Percentiles rank a stretch among this genome's conserved stretches.
Conservation (phyloP, 1,139 yeast species). For the Yamadazyma songkhlaensis region DNA sequence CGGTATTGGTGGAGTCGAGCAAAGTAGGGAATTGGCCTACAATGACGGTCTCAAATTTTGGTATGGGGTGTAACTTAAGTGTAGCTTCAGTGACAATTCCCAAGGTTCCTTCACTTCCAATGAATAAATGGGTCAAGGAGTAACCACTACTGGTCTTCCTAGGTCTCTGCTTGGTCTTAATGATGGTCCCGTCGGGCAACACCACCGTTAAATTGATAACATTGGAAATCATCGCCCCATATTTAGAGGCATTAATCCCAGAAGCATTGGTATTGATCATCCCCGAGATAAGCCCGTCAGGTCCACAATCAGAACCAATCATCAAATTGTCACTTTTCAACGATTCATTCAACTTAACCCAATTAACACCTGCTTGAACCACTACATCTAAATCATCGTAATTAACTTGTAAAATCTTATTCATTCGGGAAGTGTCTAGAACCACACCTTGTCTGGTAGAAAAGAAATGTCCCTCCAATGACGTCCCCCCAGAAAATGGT, state of each 20-base stretch:
- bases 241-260: conserved; percentile 43
- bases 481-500: conserved; percentile 61
- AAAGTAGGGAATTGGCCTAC: conserved; percentile 45
- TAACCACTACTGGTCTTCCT: conserved; percentile 46
- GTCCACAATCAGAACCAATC: conserved; percentile 48
- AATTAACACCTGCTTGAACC: conserved; percentile 45
- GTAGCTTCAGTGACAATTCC: conserved; percentile 47
- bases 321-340: conserved; percentile 27
- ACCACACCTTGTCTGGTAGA: conserved; percentile 39
- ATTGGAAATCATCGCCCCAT: conserved; percentile 47
- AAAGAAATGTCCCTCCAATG: conserved; percentile 45
- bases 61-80: conserved; percentile 39
- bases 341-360: conserved; percentile 36
- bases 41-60: conserved; percentile 39
- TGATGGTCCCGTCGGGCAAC: conserved; percentile 42
- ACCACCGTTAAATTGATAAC: conserved; percentile 43
- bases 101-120: conserved; percentile 48
- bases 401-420: conserved; percentile 29
- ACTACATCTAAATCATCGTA: conserved; percentile 42
- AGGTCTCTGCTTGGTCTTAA: conserved; percentile 44
- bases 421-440: conserved; percentile 42
- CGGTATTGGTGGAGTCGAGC: conserved; percentile 38
- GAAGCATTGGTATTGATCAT: conserved; percentile 47
- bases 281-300: conserved; percentile 42
- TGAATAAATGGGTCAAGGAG: conserved; percentile 40